Base-by-base conservation (phyloP, 306 rosid genomes). In the Delonix regia region DNA sequence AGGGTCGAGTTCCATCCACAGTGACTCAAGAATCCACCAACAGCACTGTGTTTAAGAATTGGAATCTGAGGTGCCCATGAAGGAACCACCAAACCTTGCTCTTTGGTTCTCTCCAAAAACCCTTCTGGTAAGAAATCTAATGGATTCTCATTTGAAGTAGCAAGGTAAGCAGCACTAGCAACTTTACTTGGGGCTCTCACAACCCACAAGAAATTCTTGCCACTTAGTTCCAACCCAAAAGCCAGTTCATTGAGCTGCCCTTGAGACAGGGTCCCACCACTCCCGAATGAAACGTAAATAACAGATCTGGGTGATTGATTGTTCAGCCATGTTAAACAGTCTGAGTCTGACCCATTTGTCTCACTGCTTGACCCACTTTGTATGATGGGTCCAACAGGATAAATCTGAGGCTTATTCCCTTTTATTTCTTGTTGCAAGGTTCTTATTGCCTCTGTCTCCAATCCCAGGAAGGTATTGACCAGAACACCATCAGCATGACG, bases 231-330 rank as follows among this genome's bases (percentile, higher is more conserved):
- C 69, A 81, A 85, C 41, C 88, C 88, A 18, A 11, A 69, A 78
- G 88, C 88, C 2, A 81, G 18, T 25, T 85, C 88, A 21, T 81
- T 47, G 69, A 69, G 57, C 38, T 81, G 85, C 8, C 42, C 36
- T 45, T 85, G 88, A 63, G 83, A 25, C 14, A 85, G 76, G n/a
- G 88, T 85, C 59, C 88, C 85, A 27, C 88, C 88, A 53, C 88
- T 85, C 33, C 88, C 88, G 38, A 81, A 85, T 14, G 83, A 78
- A 53, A 81, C 79, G 78, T 81, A 81, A 65, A 85, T 33, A n/a
- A 85, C 85, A 16, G 79, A 85, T 45, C 19, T 15, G 5, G 63
- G 76, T 7, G 81, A 62, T 10, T 85, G 83, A 1, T 55, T 61
- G 5, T 85, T 49, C 33, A 85, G 9, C 85, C 88, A 85, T 45